Conservation (phyloP, 2,329 filamentous ascomycete genomes). For the Scytalidium lignicola region DNA sequence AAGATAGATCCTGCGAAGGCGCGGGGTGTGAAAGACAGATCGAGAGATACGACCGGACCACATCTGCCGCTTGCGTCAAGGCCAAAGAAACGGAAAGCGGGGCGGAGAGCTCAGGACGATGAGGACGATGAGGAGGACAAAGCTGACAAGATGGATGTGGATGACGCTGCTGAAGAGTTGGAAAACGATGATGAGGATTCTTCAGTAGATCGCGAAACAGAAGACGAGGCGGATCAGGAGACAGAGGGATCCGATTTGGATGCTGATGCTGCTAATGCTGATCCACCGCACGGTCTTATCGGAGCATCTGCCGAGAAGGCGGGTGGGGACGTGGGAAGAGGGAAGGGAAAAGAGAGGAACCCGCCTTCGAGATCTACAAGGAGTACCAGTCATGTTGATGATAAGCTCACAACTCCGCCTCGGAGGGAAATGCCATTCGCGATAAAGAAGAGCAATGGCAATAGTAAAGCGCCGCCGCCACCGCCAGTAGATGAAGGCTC, state of each 20-base stretch:
- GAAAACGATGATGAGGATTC: conserved; percentile 12
- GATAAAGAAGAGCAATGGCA: not conserved
- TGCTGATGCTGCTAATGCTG: not conserved
- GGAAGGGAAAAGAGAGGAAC: not conserved
- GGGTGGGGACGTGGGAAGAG: not conserved
- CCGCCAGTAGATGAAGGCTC: not conserved
- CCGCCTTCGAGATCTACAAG: not conserved
- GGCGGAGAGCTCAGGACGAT: conserved; percentile 4
- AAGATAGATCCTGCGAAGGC: conserved; percentile 19
- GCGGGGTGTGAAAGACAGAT: not conserved
- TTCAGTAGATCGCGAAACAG: conserved; percentile 2
- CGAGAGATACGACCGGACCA: not conserved
- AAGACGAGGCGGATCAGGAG: conserved; percentile 2
- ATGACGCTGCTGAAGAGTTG: conserved; percentile 21
- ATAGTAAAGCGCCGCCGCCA: not conserved
- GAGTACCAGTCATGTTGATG: not conserved
- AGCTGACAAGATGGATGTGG: conserved; percentile 46
- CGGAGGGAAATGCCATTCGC: conserved; percentile 3
- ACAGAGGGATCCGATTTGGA: conserved; percentile 1
- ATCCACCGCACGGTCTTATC: not conserved
- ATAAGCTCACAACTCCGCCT: not conserved
- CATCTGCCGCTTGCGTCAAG: conserved; percentile 29
- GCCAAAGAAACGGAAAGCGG: conserved; percentile 45
- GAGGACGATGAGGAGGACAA: conserved; percentile 29
- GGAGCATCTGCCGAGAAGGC: not conserved